Conservation (phyloP, 768 basidiomycete species). For the Tricholoma terreum region DNA sequence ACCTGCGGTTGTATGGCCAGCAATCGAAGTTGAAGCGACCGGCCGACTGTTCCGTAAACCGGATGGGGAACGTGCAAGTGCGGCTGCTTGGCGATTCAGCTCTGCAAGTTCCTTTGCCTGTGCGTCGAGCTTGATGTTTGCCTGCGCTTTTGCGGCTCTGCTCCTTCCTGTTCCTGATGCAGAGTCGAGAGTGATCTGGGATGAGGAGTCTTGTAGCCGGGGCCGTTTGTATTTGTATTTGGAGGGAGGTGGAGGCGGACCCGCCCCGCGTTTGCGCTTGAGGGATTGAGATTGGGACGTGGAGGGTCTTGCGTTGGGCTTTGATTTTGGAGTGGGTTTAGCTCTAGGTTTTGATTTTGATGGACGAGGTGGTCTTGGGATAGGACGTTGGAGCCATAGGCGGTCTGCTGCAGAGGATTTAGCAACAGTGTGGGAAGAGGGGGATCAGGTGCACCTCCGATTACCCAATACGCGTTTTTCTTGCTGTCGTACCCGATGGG, state of each 20-base stretch:
- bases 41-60: conserved; percentile 9
- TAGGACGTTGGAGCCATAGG: conserved; percentile 81
- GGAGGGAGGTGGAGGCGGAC: conserved; percentile 7
- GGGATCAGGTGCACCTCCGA: conserved; percentile 57
- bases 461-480: conserved; percentile 80
- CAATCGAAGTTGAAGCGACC: background rate
- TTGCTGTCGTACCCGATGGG: conserved; percentile 83
- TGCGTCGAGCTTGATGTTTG: conserved; percentile 63
- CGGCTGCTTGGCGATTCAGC: conserved; percentile 50
- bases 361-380: conserved; percentile 19
- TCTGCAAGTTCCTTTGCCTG: conserved; percentile 69
- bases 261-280: conserved; percentile 37
- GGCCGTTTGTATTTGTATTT: conserved; percentile 23
- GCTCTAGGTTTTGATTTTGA: background rate
- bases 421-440: background rate
- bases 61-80: conserved; percentile 12
- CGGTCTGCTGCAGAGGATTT: conserved; percentile 55
- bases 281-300: conserved; percentile 30
- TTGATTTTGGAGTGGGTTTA: background rate
- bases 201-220: conserved; percentile 9
- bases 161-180: conserved; percentile 34
- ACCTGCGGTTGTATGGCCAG: background rate
- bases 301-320: conserved; percentile 34
- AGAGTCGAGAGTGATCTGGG: conserved; percentile 3
- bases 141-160: conserved; percentile 68